phyloP scores from a whole-genome alignment of 306 rosid genomes.

The Medicago ruthenica region DNA sequence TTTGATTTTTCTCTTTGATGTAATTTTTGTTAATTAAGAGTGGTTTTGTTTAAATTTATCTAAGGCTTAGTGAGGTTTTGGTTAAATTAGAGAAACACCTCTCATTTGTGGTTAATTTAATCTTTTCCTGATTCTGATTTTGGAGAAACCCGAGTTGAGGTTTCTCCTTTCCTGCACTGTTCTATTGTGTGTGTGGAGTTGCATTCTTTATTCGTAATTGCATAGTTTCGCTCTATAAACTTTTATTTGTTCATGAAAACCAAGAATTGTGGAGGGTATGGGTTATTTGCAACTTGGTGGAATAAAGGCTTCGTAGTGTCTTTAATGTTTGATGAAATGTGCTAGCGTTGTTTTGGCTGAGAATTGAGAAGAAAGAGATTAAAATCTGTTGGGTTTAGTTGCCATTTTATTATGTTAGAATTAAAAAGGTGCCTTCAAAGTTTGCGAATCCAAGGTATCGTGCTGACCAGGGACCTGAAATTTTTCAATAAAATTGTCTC shows the following conservation, averaged over 20 bases:
- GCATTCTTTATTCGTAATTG: slow-evolving; percentile 35
- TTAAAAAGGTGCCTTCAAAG: slow-evolving; percentile 37
- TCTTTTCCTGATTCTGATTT: slow-evolving; percentile 47
- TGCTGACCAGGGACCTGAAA: neutral
- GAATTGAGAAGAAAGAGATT: slow-evolving; percentile 38
- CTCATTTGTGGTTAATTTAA: slow-evolving; percentile 51
- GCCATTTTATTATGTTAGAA: slow-evolving; percentile 45
- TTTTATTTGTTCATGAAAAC: slow-evolving; percentile 35
- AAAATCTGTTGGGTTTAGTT: slow-evolving; percentile 35
- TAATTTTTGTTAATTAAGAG: slow-evolving; percentile 32
- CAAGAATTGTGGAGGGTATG: neutral
- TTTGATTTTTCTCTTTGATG: slow-evolving; percentile 40
- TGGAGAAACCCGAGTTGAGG: slow-evolving; percentile 60
- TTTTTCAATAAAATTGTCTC: slow-evolving; percentile 20
- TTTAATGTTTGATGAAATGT: slow-evolving; percentile 42
- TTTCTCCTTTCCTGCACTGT: slow-evolving; percentile 54
- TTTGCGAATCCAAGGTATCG: slow-evolving; percentile 40
- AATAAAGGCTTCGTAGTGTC: slow-evolving; percentile 28
- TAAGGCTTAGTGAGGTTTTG: slow-evolving; percentile 50
- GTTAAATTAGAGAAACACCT: slow-evolving; percentile 52
- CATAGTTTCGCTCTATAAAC: slow-evolving; percentile 28
- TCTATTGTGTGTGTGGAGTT: slow-evolving; percentile 44
- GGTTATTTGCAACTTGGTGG: slow-evolving; percentile 20
- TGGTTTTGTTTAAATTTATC: slow-evolving; percentile 43
- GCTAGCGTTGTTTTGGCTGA: slow-evolving; percentile 34